phyloP scores from a whole-genome alignment of 805 yeast genomes.

The Osmozyma mogii region DNA sequence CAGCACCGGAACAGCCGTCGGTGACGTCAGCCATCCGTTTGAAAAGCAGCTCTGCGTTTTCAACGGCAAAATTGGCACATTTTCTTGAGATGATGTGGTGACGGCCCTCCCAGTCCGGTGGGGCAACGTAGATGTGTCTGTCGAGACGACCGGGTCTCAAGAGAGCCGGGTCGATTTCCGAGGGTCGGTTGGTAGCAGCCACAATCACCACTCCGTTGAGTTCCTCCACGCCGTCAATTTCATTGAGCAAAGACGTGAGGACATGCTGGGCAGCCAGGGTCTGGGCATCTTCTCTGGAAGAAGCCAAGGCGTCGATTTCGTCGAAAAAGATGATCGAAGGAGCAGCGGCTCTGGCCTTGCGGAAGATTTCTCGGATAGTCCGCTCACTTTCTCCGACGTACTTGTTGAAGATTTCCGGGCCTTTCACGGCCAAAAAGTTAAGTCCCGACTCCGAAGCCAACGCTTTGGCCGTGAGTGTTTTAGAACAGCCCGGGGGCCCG shows the following conservation, averaged over 20 bases:
- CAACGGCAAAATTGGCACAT: conserved; percentile 55
- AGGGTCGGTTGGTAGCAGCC: conserved; percentile 96
- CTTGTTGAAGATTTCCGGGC: conserved; percentile 92
- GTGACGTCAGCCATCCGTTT: conserved; percentile 51
- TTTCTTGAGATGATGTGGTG: conserved; percentile 67
- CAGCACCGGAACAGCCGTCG: conserved; percentile 96
- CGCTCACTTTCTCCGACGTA: conserved; percentile 94
- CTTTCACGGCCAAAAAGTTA: conserved; percentile 90
- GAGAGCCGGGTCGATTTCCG: conserved; percentile 85
- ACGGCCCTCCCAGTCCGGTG: conserved; percentile 82
- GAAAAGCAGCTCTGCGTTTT: conserved; percentile 34
- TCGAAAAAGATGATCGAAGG: conserved; percentile 94
- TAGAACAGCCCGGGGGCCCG: conserved; percentile 99
- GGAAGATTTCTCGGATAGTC: conserved; percentile 86
- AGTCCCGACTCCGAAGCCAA: conserved; percentile 92
- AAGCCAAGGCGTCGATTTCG: conserved; percentile 90
- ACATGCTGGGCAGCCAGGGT: conserved; percentile 78
- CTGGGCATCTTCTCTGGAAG: conserved; percentile 57
- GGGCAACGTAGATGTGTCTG: conserved; percentile 85
- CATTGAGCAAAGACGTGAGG: conserved; percentile 82
- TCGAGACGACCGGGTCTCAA: conserved; percentile 95
- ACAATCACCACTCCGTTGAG: conserved; percentile 86
- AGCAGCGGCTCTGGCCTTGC: conserved; percentile 90
- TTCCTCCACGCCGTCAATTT: conserved; percentile 96
- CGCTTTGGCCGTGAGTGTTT: conserved; percentile 91